phyloP scores from a whole-genome alignment of 495 filamentous ascomycete species.

The Penicillium bovifimosum region DNA sequence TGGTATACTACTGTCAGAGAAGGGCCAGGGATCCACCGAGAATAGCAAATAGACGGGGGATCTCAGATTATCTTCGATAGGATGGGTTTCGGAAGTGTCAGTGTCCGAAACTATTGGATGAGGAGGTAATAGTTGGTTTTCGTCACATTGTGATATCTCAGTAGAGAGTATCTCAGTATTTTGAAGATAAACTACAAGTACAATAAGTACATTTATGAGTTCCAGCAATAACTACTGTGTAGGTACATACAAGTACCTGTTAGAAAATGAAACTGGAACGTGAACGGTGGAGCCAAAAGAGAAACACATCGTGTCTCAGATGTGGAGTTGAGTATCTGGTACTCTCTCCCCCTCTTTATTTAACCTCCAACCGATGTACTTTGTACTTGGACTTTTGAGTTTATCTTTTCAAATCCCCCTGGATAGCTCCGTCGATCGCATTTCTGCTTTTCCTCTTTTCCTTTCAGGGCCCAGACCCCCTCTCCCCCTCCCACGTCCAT shows the following conservation, averaged over 20 bases:
- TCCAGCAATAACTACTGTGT: too few relatives aligned
- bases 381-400: neutral
- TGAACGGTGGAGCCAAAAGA: conserved; percentile 15
- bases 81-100: neutral
- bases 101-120: conserved; percentile 4
- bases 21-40: neutral
- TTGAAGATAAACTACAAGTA: too few relatives aligned
- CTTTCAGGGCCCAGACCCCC: conserved; percentile 13
- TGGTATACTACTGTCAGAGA: neutral
- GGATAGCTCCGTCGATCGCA: conserved; percentile 7
- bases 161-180: too few relatives aligned
- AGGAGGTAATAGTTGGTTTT: neutral
- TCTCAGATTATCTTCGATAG: too few relatives aligned
- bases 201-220: too few relatives aligned
- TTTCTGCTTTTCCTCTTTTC: neutral
- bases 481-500: conserved; percentile 11
- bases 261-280: neutral
- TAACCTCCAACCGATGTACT: neutral
- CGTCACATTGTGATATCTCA: neutral
- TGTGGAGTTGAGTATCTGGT: conserved; percentile 8
- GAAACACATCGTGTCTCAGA: conserved; percentile 42
- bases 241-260: neutral
- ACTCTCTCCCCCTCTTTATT: conserved; percentile 5
- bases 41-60: neutral
- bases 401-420: neutral